Evolutionary conservation across 805 yeast genomes (phyloP), one percentile per base, ranked within the genome.

Genomic region (Yarrowia keelungensis): DNA sequence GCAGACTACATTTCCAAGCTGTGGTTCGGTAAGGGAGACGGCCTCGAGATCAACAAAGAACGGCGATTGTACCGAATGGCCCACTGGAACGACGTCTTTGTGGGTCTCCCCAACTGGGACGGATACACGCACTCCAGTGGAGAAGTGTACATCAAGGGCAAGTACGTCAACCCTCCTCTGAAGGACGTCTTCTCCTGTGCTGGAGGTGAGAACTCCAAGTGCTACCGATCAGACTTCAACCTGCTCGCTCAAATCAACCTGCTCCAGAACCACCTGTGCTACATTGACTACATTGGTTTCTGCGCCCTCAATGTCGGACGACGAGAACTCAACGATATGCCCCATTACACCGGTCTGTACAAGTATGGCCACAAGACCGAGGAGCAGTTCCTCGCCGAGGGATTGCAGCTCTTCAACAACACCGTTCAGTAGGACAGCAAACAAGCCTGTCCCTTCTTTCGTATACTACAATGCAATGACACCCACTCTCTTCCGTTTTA

Each of bases 71-170:
- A 59, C 32, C 32, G 65, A 59, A 19, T 59, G 35, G 43, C 65
- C 14, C 65, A 59, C 42, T 45, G 65, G 49, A 45, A 45, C 10
- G 65, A 59, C 42, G 51, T 59, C 7, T 43, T 59, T 59, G 51
- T 45, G 10, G 51, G 51, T 32, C 51, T 59, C 7, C 51, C 65
- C 12, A 43, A 43, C 42, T 58, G 50, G 50, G 50, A 45, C 41
- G 64, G 50, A 5, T 58, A 58, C 32, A 41, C 38, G 1, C 64
- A 58, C 26, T 32, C 49, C 22, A 42, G 12, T n/a, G 65, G 65
- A 11, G 65, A 59, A 41, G 65, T 59, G 16, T 59, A 38, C 51
- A 43, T 59, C 42, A 26, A 43, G 43, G 32, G 46, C 16, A 39
- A 41, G 61, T 39, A 9, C 15, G 36, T 41, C 9, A 39, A 54